Percentiles rank a stretch among this genome's conserved stretches.
phyloP scores from a whole-genome alignment of 305 asterid genomes.

The Fraxinus platypoda region DNA sequence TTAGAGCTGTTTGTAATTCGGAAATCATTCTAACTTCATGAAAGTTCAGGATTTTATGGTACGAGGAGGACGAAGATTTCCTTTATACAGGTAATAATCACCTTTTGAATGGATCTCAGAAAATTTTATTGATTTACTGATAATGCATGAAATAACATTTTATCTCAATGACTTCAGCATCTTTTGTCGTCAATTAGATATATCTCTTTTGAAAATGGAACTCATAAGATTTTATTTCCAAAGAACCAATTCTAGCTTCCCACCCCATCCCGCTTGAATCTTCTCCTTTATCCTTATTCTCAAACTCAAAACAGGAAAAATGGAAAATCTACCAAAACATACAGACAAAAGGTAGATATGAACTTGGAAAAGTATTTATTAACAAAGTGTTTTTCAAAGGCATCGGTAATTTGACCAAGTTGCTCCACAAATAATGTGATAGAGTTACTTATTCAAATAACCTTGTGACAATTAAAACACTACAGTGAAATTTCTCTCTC shows the following conservation, averaged over 20 bases:
- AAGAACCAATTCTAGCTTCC: background rate
- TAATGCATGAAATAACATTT: background rate
- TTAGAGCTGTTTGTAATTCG: constrained; percentile 7
- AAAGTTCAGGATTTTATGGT: constrained; percentile 70
- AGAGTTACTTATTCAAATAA: background rate
- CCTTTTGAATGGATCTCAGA: background rate
- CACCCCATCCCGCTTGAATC: background rate
- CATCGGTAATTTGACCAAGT: background rate
- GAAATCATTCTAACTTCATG: constrained; percentile 25
- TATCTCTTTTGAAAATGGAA: background rate
- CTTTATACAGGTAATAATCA: constrained; percentile 74
- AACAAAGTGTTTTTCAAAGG: background rate
- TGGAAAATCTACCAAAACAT: background rate
- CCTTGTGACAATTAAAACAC: background rate
- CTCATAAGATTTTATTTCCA: background rate
- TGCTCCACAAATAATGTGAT: background rate
- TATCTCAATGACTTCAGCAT: background rate
- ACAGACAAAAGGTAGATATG: background rate
- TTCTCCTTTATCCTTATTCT: background rate
- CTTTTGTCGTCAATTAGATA: background rate
- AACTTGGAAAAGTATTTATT: background rate
- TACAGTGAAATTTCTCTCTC: background rate
- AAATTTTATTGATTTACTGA: background rate
- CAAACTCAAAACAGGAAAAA: background rate
- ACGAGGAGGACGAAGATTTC: constrained; percentile 81